These are phyloP conservation scores for Martiniozyma asiatica DNA, from an alignment of 1,139 yeast genomes.

Conservation along the genomic window DNA sequence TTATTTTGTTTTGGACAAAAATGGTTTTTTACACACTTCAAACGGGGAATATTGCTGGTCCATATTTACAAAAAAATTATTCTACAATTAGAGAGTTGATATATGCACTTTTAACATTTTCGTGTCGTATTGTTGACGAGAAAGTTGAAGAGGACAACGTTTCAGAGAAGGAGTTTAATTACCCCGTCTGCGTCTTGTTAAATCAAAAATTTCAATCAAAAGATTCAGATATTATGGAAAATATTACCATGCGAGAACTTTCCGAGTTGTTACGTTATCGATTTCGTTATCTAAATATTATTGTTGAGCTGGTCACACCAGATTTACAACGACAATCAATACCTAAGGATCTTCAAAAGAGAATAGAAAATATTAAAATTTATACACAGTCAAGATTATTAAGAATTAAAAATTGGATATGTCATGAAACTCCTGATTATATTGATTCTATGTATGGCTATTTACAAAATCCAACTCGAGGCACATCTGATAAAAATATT, in stretches of 20 bases:
- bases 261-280: slow-evolving; percentile 12
- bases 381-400: slow-evolving; percentile 24
- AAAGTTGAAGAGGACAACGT: too few relatives aligned
- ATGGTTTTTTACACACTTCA: too few relatives aligned
- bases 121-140: too few relatives aligned
- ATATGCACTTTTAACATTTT: too few relatives aligned
- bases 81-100: too few relatives aligned
- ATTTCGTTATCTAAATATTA: slow-evolving; percentile 18
- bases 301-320: slow-evolving; percentile 8
- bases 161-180: slow-evolving; percentile 17
- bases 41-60: too few relatives aligned
- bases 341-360: slow-evolving; percentile 1
- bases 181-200: slow-evolving; percentile 15
- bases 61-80: too few relatives aligned
- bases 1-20: too few relatives aligned
- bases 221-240: neutral
- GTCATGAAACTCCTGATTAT: slow-evolving; percentile 25
- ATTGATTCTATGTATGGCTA: slow-evolving; percentile 17
- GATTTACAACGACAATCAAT: neutral
- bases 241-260: slow-evolving; percentile 6
- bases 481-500: slow-evolving; percentile 2
- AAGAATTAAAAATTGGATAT: slow-evolving; percentile 48
- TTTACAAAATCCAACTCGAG: slow-evolving; percentile 6
- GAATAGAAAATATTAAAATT: slow-evolving; percentile 5
- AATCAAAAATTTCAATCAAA: slow-evolving; percentile 7